A percentile compares a stretch with the other conserved stretches of the same genome.
phyloP scores from a whole-genome alignment of 2,329 filamentous ascomycete genomes.

The Albophoma yamanashiensis region DNA sequence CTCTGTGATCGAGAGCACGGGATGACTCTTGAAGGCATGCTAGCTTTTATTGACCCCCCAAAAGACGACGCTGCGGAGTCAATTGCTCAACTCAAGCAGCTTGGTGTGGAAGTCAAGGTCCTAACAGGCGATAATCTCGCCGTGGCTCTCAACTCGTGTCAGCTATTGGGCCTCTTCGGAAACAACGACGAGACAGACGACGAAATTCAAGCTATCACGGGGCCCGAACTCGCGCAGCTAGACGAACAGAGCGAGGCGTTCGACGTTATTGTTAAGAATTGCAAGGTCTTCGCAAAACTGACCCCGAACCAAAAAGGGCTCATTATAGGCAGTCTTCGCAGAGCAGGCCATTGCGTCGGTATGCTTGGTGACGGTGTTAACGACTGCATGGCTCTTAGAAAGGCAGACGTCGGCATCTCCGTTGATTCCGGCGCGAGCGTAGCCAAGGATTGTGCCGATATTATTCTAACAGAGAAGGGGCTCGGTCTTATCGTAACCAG shows the following conservation, averaged over 20 bases:
- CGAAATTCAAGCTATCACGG: constrained; percentile 13
- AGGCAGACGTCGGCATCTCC: constrained; percentile 16
- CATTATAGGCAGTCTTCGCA: constrained; percentile 11
- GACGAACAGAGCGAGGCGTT: constrained; percentile 8
- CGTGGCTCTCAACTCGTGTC: constrained; percentile 16
- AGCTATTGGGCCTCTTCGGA: constrained; percentile 9
- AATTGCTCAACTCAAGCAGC: constrained; percentile 9
- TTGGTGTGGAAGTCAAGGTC: constrained; percentile 16
- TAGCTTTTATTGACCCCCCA: constrained; percentile 18
- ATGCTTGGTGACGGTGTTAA: constrained; percentile 20
- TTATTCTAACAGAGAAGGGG: constrained; percentile 18
- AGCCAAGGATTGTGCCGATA: constrained; percentile 17
- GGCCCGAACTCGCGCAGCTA: constrained; percentile 9
- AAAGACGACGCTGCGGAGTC: constrained; percentile 16
- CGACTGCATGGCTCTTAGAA: constrained; percentile 16
- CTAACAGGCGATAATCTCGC: constrained; percentile 16
- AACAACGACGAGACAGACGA: constrained; percentile 5
- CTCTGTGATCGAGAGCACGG: constrained; percentile 10
- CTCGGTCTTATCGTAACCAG: constrained; percentile 14
- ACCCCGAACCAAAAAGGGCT: constrained; percentile 14
- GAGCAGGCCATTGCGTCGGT: constrained; percentile 13
- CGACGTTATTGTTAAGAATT: constrained; percentile 10
- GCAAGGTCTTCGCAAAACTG: constrained; percentile 18
- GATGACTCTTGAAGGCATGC: constrained; percentile 15
- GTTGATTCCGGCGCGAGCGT: constrained; percentile 16